phyloP scores from a whole-genome alignment of 2,329 filamentous ascomycete species.

The Apiospora koreana region DNA sequence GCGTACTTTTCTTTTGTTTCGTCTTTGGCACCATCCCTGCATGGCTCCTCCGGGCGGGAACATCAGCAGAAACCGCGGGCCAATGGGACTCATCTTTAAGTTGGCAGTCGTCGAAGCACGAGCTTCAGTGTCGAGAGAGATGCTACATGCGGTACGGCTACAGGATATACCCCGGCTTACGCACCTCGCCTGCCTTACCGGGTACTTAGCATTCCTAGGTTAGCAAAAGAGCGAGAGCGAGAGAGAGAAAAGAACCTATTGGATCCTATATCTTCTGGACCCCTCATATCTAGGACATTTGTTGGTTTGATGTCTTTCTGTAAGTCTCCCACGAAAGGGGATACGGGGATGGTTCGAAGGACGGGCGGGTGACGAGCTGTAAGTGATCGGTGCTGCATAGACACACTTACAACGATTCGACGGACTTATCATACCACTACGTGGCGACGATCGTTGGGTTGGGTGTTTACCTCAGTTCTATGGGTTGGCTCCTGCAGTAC shows the following conservation, averaged over 20 bases:
- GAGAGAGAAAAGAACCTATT: neutral
- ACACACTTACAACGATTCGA: neutral
- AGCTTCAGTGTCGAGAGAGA: neutral
- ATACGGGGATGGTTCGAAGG: neutral
- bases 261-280: neutral
- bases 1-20: slow-evolving; percentile 3
- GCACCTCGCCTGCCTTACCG: neutral
- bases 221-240: neutral
- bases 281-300: neutral
- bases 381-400: neutral
- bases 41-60: neutral
- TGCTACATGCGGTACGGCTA: neutral
- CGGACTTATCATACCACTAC: neutral
- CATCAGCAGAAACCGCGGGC: slow-evolving; percentile 8
- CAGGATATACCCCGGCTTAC: neutral
- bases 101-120: neutral
- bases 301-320: neutral
- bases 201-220: neutral
- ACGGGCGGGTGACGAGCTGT: neutral
- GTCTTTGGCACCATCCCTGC: slow-evolving; percentile 5
- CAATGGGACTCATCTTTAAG: neutral
- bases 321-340: neutral
- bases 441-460: slow-evolving; percentile 5
- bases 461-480: neutral
- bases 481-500: neutral